phyloP scores from a whole-genome alignment of 2,329 filamentous ascomycete genomes.

The Aspergillus calidoustus region DNA sequence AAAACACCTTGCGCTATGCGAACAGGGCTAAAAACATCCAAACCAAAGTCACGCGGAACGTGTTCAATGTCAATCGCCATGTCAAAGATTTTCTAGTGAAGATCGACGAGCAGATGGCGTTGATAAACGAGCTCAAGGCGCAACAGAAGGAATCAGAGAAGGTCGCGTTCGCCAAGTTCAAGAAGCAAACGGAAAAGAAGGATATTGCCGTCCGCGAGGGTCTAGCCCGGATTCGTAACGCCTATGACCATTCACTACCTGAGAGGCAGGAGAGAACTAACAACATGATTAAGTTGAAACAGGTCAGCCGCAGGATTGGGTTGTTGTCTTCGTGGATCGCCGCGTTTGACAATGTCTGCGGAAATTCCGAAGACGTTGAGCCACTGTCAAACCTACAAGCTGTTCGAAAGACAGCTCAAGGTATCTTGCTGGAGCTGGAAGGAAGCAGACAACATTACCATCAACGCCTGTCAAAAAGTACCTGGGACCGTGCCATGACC shows the following conservation, averaged over 20 bases:
- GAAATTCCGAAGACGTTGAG: slow-evolving; percentile 69
- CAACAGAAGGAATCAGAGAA: slow-evolving; percentile 89
- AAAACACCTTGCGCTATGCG: slow-evolving; percentile 96
- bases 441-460: slow-evolving; percentile 89
- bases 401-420: slow-evolving; percentile 86
- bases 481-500: slow-evolving; percentile 87
- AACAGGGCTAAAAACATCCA: slow-evolving; percentile 99
- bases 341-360: slow-evolving; percentile 83
- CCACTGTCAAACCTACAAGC: slow-evolving; percentile 68
- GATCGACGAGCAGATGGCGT: slow-evolving; percentile 96
- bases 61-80: slow-evolving; percentile 98
- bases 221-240: slow-evolving; percentile 74
- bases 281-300: slow-evolving; percentile 80
- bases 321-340: slow-evolving; percentile 91
- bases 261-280: slow-evolving; percentile 80
- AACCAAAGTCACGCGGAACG: slow-evolving; percentile 98
- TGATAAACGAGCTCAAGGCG: slow-evolving; percentile 93
- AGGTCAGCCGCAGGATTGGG: slow-evolving; percentile 81
- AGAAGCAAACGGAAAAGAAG: slow-evolving; percentile 86
- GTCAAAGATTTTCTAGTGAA: slow-evolving; percentile 99
- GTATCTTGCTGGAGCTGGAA: slow-evolving; percentile 87
- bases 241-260: slow-evolving; percentile 77
- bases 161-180: slow-evolving; percentile 83
- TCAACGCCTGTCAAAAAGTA: slow-evolving; percentile 76
- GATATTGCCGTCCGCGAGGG: slow-evolving; percentile 77